Evolutionary conservation across 2,329 filamentous ascomycete genomes (phyloP).

Genomic region (Neofusicoccum laricinum): DNA sequence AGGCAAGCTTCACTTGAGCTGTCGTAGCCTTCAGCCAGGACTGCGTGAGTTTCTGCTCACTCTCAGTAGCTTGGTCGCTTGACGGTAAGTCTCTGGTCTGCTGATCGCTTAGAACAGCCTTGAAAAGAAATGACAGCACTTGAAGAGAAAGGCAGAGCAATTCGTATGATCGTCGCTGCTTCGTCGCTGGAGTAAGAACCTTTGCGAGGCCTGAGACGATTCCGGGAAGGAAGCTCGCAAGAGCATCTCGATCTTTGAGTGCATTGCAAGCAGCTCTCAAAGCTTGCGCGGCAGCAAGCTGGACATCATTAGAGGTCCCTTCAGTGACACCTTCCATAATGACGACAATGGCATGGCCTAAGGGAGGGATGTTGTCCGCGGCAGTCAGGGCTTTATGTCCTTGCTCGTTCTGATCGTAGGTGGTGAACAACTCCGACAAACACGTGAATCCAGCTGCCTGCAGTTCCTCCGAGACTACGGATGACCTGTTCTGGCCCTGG

Average conservation of each 20-base stretch:
- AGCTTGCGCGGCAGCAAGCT: constrained; percentile 65
- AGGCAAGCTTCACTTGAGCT: constrained; percentile 76
- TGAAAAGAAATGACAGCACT: constrained; percentile 51
- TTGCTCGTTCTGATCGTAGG: constrained; percentile 50
- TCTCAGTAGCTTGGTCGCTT: constrained; percentile 20
- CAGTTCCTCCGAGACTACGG: constrained; percentile 67
- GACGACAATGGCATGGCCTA: constrained; percentile 80
- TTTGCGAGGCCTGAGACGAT: constrained; percentile 80
- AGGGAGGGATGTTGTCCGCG: constrained; percentile 64
- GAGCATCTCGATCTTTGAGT: constrained; percentile 68
- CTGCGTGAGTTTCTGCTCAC: constrained; percentile 38
- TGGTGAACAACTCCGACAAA: constrained; percentile 63
- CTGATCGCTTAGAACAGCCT: constrained; percentile 46
- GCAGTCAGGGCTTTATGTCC: constrained; percentile 52
- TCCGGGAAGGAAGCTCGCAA: constrained; percentile 84
- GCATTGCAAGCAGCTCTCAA: constrained; percentile 61
- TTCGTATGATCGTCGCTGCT: constrained; percentile 57
- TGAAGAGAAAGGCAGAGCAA: constrained; percentile 64
- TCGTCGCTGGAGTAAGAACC: constrained; percentile 66
- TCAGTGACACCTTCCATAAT: constrained; percentile 71
- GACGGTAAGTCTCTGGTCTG: constrained; percentile 30
- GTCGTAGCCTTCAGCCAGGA: constrained; percentile 79
- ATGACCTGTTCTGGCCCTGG: constrained; percentile 48
- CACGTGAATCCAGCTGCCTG: constrained; percentile 68
- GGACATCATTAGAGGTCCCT: constrained; percentile 64